A percentile compares a stretch with the other conserved stretches of the same genome.
Evolutionary conservation across 2,329 filamentous ascomycete species (phyloP).

Genomic region (Alternaria panax): DNA sequence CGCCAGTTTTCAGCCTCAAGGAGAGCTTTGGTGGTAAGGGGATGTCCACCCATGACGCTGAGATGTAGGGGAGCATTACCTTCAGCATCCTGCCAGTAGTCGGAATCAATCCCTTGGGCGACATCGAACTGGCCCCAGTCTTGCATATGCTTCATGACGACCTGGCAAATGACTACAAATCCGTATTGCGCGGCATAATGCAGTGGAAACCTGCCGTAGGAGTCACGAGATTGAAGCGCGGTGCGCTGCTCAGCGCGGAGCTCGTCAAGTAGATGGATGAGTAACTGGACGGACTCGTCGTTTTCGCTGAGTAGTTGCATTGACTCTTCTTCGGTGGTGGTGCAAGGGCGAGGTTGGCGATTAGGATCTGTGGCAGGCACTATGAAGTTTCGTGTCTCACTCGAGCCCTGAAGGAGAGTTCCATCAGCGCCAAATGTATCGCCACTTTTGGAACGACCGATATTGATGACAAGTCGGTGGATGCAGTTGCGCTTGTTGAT

Average conservation of each 20-base stretch:
- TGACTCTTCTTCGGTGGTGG: constrained; percentile 71
- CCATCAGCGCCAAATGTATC: constrained; percentile 58
- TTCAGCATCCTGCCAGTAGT: constrained; percentile 89
- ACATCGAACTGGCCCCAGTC: constrained; percentile 88
- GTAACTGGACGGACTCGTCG: constrained; percentile 77
- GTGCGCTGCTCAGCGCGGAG: constrained; percentile 72
- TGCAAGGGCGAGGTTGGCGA: constrained; percentile 66
- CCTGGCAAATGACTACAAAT: constrained; percentile 86
- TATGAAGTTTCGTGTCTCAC: constrained; percentile 74
- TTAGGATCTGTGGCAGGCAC: constrained; percentile 77
- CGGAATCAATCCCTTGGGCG: constrained; percentile 83
- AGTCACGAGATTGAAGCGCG: constrained; percentile 74
- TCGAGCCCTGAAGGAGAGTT: constrained; percentile 57
- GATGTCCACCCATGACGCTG: constrained; percentile 89
- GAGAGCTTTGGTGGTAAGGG: constrained; percentile 81
- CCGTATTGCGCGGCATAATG: constrained; percentile 97
- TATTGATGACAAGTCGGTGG: constrained; percentile 89
- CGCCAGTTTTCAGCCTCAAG: constrained; percentile 82
- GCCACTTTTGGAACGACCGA: constrained; percentile 75
- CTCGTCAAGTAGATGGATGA: constrained; percentile 69
- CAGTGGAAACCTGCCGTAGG: constrained; percentile 82
- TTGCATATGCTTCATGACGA: constrained; percentile 88
- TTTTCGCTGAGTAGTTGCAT: constrained; percentile 68
- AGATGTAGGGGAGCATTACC: constrained; percentile 91
- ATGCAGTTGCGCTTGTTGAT: constrained; percentile 94